Conservation (phyloP, 1,284 basidiomycete genomes). For the Cutaneotrichosporon cavernicola region DNA sequence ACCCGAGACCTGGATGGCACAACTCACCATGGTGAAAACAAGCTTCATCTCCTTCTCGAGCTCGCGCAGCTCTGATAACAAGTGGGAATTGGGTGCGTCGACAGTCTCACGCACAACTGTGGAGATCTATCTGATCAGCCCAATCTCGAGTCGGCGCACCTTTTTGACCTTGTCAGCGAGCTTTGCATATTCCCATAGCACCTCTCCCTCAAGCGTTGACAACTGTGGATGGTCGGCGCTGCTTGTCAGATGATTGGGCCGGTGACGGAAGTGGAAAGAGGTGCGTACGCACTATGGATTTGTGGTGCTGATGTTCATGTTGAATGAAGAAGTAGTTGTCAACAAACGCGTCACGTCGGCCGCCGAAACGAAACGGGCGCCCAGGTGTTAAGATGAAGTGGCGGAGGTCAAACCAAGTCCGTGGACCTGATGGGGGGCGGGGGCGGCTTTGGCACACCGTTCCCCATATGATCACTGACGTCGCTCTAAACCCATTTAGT, state of each 20-base stretch:
- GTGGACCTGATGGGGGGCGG: background rate
- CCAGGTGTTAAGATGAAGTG: background rate
- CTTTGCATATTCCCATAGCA: slow-evolving; percentile 77
- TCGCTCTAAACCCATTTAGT: no score
- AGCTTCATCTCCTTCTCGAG: slow-evolving; percentile 94
- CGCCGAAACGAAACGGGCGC: background rate
- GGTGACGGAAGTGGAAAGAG: no score
- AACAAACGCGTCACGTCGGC: background rate
- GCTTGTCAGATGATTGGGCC: background rate
- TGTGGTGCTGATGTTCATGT: slow-evolving; percentile 10
- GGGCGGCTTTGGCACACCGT: slow-evolving; percentile 1
- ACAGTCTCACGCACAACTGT: slow-evolving; percentile 48
- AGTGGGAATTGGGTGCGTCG: slow-evolving; percentile 68
- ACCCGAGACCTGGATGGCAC: background rate
- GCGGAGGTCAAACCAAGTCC: background rate
- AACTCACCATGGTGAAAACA: slow-evolving; percentile 76
- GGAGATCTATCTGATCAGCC: slow-evolving; percentile 43
- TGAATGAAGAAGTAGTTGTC: background rate
- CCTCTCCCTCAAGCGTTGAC: slow-evolving; percentile 63
- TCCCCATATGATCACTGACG: background rate
- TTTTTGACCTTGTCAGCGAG: slow-evolving; percentile 67
- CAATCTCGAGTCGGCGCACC: slow-evolving; percentile 54
- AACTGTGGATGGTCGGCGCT: slow-evolving; percentile 60
- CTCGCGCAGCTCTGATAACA: slow-evolving; percentile 74
- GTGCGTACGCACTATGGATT: slow-evolving; percentile 18